These are phyloP conservation scores for Corymbia maculata DNA, from an alignment of 345 rosid genomes.

Conservation along the genomic window DNA sequence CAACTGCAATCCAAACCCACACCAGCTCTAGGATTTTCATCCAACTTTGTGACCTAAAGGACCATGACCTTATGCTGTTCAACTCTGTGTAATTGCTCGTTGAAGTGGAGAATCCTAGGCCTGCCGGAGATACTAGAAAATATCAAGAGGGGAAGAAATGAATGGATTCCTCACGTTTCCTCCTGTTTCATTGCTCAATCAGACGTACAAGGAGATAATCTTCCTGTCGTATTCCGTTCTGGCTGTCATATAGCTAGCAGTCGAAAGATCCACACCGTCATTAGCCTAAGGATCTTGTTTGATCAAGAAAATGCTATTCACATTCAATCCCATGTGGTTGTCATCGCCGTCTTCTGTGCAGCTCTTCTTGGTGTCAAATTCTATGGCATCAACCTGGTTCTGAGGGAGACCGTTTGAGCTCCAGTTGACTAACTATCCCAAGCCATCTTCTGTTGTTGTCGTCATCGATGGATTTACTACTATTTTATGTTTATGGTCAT, in stretches of 20 bases:
- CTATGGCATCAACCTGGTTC: conserved; percentile 38
- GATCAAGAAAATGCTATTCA: conserved; percentile 32
- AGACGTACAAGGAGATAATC: conserved; percentile 35
- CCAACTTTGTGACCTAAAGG: conserved; percentile 21
- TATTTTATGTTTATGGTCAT: not conserved
- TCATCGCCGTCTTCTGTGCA: conserved; percentile 31
- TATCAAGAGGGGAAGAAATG: conserved; percentile 18
- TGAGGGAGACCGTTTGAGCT: conserved; percentile 3
- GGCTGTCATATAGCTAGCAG: not conserved
- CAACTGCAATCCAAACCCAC: not conserved
- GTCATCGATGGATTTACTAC: too few species aligned
- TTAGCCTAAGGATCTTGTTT: conserved; percentile 17
- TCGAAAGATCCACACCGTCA: conserved; percentile 11
- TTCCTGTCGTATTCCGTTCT: conserved; percentile 31
- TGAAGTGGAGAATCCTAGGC: conserved; percentile 58
- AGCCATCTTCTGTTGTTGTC: conserved; percentile 59
- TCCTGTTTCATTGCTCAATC: not conserved
- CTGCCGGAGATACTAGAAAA: conserved; percentile 28
- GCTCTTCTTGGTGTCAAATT: conserved; percentile 64
- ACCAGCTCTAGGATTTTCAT: not conserved
- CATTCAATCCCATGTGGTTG: conserved; percentile 60
- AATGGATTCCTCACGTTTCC: not conserved
- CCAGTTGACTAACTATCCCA: conserved; percentile 47
- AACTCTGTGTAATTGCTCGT: conserved; percentile 24
- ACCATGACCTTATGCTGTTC: conserved; percentile 57